Percentiles rank a stretch among this genome's conserved stretches.
Conservation (phyloP, 495 filamentous ascomycete genomes). For the Chaetomidium leptoderma region DNA sequence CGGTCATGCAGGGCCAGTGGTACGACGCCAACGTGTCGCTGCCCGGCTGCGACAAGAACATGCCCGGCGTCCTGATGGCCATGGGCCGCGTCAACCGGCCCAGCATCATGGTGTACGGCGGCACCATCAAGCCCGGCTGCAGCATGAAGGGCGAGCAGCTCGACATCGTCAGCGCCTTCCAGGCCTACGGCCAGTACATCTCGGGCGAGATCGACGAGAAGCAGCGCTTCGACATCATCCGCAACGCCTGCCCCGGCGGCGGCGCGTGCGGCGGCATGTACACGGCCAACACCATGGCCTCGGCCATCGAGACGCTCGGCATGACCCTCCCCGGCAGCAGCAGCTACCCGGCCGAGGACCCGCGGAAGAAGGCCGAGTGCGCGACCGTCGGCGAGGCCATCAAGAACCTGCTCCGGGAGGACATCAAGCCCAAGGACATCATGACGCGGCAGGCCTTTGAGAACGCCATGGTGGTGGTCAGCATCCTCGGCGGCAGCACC, state of each 20-base stretch:
- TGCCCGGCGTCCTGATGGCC: constrained; percentile 97
- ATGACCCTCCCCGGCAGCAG: constrained; percentile 94
- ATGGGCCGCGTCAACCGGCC: constrained; percentile 95
- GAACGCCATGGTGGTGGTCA: constrained; percentile 93
- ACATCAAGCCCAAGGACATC: constrained; percentile 86
- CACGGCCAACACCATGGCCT: constrained; percentile 98
- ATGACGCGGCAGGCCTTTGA: constrained; percentile 89
- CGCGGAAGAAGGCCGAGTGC: constrained; percentile 83
- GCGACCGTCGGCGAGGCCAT: constrained; percentile 79
- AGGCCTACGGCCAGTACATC: constrained; percentile 94
- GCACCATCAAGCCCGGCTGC: constrained; percentile 88
- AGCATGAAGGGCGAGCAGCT: constrained; percentile 71
- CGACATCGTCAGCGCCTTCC: constrained; percentile 95
- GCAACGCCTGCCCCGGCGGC: constrained; percentile 86
- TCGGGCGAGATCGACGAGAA: constrained; percentile 87
- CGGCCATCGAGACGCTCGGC: constrained; percentile 92
- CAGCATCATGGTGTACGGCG: constrained; percentile 94
- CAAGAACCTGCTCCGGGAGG: constrained; percentile 76
- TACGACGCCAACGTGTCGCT: constrained; percentile 98
- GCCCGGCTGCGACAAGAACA: constrained; percentile 99
- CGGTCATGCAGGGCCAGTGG: constrained; percentile 98
- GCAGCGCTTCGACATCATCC: constrained; percentile 87
- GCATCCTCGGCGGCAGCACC: constrained; percentile 92
- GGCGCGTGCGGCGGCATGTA: constrained; percentile 99
- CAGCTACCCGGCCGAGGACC: constrained; percentile 83